Evolutionary conservation across 2,329 filamentous ascomycete species (phyloP).

Genomic region (Dactylellina drechsleri): DNA sequence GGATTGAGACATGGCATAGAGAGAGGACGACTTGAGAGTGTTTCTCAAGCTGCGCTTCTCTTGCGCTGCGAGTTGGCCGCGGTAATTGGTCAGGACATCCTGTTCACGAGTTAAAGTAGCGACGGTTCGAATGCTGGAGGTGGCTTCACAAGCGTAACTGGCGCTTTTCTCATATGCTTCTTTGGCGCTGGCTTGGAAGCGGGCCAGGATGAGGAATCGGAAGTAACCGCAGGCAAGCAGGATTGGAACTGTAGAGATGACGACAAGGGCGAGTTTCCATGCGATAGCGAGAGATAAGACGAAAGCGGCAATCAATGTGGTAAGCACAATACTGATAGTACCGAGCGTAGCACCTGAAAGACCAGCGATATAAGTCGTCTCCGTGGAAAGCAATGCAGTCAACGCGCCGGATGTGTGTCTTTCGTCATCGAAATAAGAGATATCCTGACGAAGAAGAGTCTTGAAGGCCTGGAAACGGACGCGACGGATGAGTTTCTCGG

Average conservation of each 20-base stretch:
- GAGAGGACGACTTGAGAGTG: slow-evolving; percentile 76
- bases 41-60: slow-evolving; percentile 75
- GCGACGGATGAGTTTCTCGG: slow-evolving; percentile 84
- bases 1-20: slow-evolving; percentile 87
- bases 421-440: slow-evolving; percentile 87
- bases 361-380: slow-evolving; percentile 87
- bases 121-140: slow-evolving; percentile 91
- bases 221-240: slow-evolving; percentile 84
- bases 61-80: slow-evolving; percentile 72
- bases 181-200: slow-evolving; percentile 82
- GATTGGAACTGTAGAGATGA: slow-evolving; percentile 79
- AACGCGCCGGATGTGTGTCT: slow-evolving; percentile 89
- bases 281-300: slow-evolving; percentile 77
- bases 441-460: slow-evolving; percentile 89
- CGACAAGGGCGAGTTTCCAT: slow-evolving; percentile 89
- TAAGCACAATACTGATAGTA: slow-evolving; percentile 80
- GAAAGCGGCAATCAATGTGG: slow-evolving; percentile 80
- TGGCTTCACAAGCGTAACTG: slow-evolving; percentile 90
- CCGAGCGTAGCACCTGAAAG: slow-evolving; percentile 88
- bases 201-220: slow-evolving; percentile 83
- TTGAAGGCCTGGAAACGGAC: slow-evolving; percentile 86
- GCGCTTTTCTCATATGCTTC: slow-evolving; percentile 81
- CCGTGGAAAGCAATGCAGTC: slow-evolving; percentile 86
- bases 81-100: slow-evolving; percentile 80
- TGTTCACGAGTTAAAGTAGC: slow-evolving; percentile 87